These are phyloP conservation scores for Lactarius evosmus DNA, from an alignment of 768 basidiomycete genomes.

Conservation along the genomic window DNA sequence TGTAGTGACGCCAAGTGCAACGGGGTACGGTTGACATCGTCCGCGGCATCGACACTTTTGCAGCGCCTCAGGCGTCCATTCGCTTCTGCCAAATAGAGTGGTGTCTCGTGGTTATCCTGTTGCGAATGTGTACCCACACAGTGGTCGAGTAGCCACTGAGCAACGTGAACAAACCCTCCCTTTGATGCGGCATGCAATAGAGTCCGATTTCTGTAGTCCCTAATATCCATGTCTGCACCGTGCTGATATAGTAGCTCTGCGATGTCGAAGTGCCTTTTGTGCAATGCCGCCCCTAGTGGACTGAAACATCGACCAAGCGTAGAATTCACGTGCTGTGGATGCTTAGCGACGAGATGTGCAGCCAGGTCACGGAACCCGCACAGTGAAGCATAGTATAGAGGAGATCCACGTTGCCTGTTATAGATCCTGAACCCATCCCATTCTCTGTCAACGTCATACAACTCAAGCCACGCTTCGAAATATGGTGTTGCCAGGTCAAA, in stretches of 20 bases:
- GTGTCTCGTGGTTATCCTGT: neutral
- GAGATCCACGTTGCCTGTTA: neutral
- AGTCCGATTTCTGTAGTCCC: neutral
- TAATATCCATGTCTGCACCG: neutral
- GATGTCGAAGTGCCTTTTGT: neutral
- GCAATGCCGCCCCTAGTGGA: neutral
- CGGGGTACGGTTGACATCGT: neutral
- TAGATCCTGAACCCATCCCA: neutral
- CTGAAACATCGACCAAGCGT: neutral
- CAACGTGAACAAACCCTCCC: neutral
- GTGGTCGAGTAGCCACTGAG: neutral
- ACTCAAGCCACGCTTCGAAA: neutral
- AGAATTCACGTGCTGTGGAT: neutral
- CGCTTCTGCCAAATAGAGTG: neutral
- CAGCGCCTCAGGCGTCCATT: neutral
- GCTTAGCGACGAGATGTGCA: neutral
- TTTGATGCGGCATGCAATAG: neutral
- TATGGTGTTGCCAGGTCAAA: neutral
- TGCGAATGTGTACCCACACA: neutral
- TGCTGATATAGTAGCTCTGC: neutral
- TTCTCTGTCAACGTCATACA: neutral
- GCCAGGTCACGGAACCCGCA: neutral
- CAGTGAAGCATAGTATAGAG: neutral
- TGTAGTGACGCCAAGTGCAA: neutral
- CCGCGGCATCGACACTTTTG: neutral